These are phyloP conservation scores for Aspergillus sp. DNA, from an alignment of 2,329 filamentous ascomycete species.

Conservation along the genomic window DNA sequence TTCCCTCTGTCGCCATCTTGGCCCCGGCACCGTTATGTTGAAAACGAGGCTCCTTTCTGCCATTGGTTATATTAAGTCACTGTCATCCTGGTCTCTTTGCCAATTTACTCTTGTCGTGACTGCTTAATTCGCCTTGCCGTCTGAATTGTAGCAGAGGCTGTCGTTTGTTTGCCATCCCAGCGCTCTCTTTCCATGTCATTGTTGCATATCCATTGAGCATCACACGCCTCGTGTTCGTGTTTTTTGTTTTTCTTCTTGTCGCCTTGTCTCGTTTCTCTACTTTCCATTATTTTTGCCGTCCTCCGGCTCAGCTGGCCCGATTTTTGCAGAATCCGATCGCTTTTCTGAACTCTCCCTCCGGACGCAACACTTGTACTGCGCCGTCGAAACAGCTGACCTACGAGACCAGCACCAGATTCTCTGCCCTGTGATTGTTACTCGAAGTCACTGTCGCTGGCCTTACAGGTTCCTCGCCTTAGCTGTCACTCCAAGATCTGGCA, in stretches of 20 bases:
- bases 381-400: not conserved
- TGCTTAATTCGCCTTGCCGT: not conserved
- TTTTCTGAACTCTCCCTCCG: slow-evolving; percentile 9
- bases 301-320: not conserved
- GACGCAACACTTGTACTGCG: not conserved
- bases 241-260: not conserved
- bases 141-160: not conserved
- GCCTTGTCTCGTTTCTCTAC: not conserved
- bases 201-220: slow-evolving; percentile 1
- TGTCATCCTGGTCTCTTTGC: slow-evolving; percentile 1
- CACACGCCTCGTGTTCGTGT: slow-evolving; percentile 1
- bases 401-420: too few species aligned
- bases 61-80: slow-evolving; percentile 9
- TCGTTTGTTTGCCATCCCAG: slow-evolving; percentile 2
- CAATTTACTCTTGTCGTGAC: slow-evolving; percentile 1
- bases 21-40: not conserved
- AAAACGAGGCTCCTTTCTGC: slow-evolving; percentile 3
- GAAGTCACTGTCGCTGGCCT: too few species aligned
- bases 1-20: not conserved
- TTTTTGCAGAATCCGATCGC: slow-evolving; percentile 4
- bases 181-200: not conserved
- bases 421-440: too few species aligned
- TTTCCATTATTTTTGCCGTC: not conserved
- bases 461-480: too few species aligned
- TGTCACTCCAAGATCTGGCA: too few species aligned